phyloP scores from a whole-genome alignment of 441 rosid genomes.

The Erodium texanum region DNA sequence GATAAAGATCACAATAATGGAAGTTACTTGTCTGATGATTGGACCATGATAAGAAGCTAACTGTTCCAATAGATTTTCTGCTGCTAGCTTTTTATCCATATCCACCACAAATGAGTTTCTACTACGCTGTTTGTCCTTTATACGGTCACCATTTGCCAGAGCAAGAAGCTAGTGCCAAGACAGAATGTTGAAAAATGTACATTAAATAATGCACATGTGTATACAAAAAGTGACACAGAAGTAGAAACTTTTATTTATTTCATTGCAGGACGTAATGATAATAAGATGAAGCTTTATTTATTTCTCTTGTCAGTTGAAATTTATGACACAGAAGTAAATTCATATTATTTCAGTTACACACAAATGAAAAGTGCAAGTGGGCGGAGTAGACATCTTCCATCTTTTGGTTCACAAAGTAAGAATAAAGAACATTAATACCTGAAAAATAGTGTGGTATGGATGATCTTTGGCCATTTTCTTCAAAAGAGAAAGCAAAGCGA shows the following conservation, averaged over 20 bases:
- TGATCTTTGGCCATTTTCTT: slow-evolving; percentile 98
- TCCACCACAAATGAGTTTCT: slow-evolving; percentile 93
- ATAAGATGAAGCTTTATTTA: slow-evolving; percentile 4
- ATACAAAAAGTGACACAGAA: neutral
- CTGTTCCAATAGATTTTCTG: slow-evolving; percentile 74
- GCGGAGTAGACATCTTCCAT: slow-evolving; percentile 2
- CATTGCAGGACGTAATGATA: slow-evolving; percentile 7
- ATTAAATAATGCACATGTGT: neutral
- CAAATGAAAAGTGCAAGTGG: neutral
- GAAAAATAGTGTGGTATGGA: slow-evolving; percentile 92
- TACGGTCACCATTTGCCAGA: slow-evolving; percentile 92
- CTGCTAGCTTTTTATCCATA: slow-evolving; percentile 80
- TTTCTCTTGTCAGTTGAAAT: slow-evolving; percentile 13
- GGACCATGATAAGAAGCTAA: slow-evolving; percentile 64
- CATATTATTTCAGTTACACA: slow-evolving; percentile 4
- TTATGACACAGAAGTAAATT: slow-evolving; percentile 2
- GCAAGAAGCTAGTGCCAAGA: slow-evolving; percentile 65
- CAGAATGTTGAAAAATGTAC: neutral
- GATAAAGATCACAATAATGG: slow-evolving; percentile 17
- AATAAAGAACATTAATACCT: slow-evolving; percentile 36
- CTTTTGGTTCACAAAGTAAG: slow-evolving; percentile 14
- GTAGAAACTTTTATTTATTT: no score
- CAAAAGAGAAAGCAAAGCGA: slow-evolving; percentile 79
- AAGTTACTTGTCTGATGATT: slow-evolving; percentile 63
- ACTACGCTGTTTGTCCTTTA: slow-evolving; percentile 89